Conservation (phyloP, 1,284 basidiomycete genomes). For the Peniophora sp. region DNA sequence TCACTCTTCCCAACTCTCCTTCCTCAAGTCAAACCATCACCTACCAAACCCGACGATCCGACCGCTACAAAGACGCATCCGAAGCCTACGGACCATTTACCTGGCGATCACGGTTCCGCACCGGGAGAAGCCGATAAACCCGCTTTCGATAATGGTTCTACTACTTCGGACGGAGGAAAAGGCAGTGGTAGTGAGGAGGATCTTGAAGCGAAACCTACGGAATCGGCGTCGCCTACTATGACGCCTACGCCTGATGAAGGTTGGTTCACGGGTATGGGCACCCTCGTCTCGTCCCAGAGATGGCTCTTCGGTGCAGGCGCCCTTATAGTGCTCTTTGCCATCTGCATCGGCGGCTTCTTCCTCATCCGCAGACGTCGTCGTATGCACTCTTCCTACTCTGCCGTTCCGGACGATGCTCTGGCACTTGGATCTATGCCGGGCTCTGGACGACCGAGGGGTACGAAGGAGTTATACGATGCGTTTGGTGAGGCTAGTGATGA, state of each 20-base stretch:
- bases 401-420: slow-evolving; percentile 67
- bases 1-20: slow-evolving; percentile 48
- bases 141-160: slow-evolving; percentile 35
- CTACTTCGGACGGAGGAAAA: slow-evolving; percentile 12
- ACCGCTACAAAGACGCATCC: slow-evolving; percentile 50
- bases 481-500: slow-evolving; percentile 82
- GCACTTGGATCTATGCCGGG: slow-evolving; percentile 58
- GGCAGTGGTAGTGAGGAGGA: slow-evolving; percentile 17
- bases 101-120: slow-evolving; percentile 72
- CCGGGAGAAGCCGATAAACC: slow-evolving; percentile 64
- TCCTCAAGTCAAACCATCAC: slow-evolving; percentile 28
- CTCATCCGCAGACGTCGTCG: slow-evolving; percentile 53
- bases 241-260: slow-evolving; percentile 72
- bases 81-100: slow-evolving; percentile 87
- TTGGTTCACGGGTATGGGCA: slow-evolving; percentile 80
- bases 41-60: slow-evolving; percentile 24
- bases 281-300: slow-evolving; percentile 65
- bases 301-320: slow-evolving; percentile 82
- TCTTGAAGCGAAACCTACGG: slow-evolving; percentile 11
- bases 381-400: slow-evolving; percentile 48
- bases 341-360: slow-evolving; percentile 60
- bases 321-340: slow-evolving; percentile 63
- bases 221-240: slow-evolving; percentile 21
- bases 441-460: slow-evolving; percentile 33
- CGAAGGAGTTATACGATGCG: slow-evolving; percentile 87